A percentile compares a stretch with the other conserved stretches of the same genome.
Conservation (phyloP, 2,329 filamentous ascomycete genomes). For the Fulvia fulva region DNA sequence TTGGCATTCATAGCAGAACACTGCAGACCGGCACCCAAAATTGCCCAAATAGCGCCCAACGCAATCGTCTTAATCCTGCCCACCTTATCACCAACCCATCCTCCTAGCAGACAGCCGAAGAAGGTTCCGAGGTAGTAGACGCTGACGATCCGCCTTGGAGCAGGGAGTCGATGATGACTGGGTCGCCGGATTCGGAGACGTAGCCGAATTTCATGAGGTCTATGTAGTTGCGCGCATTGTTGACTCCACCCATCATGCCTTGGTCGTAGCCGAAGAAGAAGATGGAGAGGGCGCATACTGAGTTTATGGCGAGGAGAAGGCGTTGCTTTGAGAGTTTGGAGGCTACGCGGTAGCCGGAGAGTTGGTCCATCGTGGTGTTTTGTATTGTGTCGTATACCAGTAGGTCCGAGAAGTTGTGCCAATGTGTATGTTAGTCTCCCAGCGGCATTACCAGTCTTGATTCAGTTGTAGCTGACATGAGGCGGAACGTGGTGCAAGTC, state of each 20-base stretch:
- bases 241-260: constrained; percentile 59
- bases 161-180: constrained; percentile 55
- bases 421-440: neutral
- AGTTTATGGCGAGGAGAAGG: constrained; percentile 60
- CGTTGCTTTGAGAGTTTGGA: constrained; percentile 50
- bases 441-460: neutral
- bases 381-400: too few relatives aligned
- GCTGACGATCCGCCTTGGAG: constrained; percentile 59
- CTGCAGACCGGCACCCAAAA: constrained; percentile 58
- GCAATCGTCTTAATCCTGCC: constrained; percentile 63
- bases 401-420: neutral
- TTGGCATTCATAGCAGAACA: constrained; percentile 60
- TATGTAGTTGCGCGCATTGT: constrained; percentile 62
- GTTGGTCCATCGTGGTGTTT: constrained; percentile 24
- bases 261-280: constrained; percentile 56
- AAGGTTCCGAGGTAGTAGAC: constrained; percentile 60
- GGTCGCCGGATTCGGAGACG: constrained; percentile 39
- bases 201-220: constrained; percentile 63
- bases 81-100: constrained; percentile 60
- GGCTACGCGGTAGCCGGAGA: constrained; percentile 26
- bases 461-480: too few relatives aligned
- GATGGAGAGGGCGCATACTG: constrained; percentile 60
- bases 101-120: constrained; percentile 59
- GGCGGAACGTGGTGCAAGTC: neutral
- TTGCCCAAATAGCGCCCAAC: constrained; percentile 46